Base-by-base conservation (phyloP, 1,139 yeast genomes). In the Yarrowia galli region DNA sequence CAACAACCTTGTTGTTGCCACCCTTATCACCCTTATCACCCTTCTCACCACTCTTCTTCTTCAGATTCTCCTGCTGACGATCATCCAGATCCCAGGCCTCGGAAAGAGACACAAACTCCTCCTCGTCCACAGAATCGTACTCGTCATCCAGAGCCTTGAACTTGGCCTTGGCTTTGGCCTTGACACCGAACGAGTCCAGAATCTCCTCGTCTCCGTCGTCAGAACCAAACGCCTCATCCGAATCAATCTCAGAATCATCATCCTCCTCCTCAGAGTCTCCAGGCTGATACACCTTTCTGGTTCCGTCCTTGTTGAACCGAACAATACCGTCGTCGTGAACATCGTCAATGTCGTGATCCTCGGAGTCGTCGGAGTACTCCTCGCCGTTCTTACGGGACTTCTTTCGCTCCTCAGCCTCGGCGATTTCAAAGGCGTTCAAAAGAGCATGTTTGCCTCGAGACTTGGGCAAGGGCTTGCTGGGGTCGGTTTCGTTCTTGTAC, bases 71-170 rank as follows among this genome's bases (percentile, higher is more conserved):
- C 46, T 61, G 66, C 54, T 61, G 56, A 16, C 22, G 35, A 43
- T 87, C 92, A 75, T 91, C 96, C 80, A 87, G 77, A 76, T 90
- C 98, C 97, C 97, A 92, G 7, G 91, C 93, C 73, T 89, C 92
- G 9, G 97, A 89, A 63, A 92, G 81, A 0, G 96, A 85, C 68
- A 90, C 85, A 69, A 92, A 81, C 73, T 85, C 81, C 38, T 75
- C 80, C 69, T 75, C 78, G 22, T 73, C 77, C n/a, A 72, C 43
- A 22, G 60, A 53, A 12, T 53, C 60, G 22, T 73, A 79, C 3
- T 71, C 70, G 28, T 67, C 71, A 5, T 65, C 51, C 40, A 54
- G 36, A 16, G 64, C 69, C 28, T 67, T 68, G 56, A 36, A 61
- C 46, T 63, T 48, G 38, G 64, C 54, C 23, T 67, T 51, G 56